These are phyloP conservation scores for Trichoderma aggressivum DNA, from an alignment of 2,329 filamentous ascomycete genomes.

Conservation along the genomic window DNA sequence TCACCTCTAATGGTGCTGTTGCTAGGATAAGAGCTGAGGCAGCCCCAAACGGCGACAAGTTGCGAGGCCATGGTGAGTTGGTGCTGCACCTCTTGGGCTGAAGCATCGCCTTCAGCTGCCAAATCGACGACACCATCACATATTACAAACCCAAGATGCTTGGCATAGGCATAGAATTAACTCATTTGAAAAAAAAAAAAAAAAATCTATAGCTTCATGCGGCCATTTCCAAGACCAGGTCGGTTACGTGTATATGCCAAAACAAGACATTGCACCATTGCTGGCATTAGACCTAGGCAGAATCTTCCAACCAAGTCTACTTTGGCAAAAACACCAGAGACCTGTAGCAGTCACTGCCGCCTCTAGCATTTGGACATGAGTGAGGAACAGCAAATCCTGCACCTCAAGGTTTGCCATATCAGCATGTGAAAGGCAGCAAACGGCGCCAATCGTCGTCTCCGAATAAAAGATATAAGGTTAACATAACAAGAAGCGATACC, in stretches of 20 bases:
- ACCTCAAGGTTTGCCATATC: not conserved
- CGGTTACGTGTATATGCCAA: not conserved
- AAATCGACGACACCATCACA: not conserved
- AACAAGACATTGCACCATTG: not conserved
- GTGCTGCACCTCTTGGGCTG: not conserved
- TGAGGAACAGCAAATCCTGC: not conserved
- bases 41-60: not conserved
- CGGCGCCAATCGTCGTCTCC: not conserved
- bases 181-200: not conserved
- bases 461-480: not conserved
- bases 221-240: not conserved
- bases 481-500: not conserved
- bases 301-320: not conserved
- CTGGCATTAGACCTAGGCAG: not conserved
- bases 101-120: not conserved
- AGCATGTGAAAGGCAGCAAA: not conserved
- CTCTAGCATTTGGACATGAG: not conserved
- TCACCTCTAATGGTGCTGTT: not conserved
- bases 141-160: not conserved
- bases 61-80: not conserved
- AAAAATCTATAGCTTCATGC: not conserved
- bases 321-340: not conserved
- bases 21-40: not conserved
- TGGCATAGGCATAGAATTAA: not conserved
- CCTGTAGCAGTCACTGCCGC: not conserved